Percentiles rank a stretch among this genome's conserved stretches.
Conservation (phyloP, 192 early-diverging fungal genomes). For the Umbelopsis vinacea region DNA sequence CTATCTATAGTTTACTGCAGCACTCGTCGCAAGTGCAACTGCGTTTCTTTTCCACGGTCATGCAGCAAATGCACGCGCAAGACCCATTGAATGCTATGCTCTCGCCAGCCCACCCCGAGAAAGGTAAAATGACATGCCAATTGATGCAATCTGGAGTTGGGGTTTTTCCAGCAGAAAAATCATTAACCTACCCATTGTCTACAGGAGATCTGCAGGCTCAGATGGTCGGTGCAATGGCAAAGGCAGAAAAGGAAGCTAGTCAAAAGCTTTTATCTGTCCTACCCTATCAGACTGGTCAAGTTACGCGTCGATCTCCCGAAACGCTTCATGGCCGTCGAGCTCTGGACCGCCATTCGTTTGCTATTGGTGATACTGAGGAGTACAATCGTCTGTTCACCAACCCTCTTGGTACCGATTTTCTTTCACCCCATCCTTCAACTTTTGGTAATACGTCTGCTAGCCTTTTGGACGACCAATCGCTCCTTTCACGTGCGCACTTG, state of each 20-base stretch:
- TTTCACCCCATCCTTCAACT: conserved; percentile 11
- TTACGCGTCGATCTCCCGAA: conserved; percentile 23
- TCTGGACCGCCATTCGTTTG: conserved; percentile 62
- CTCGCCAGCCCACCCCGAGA: conserved; percentile 51
- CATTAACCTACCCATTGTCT: too few species aligned
- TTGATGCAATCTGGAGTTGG: too few species aligned
- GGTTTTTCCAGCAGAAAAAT: too few species aligned
- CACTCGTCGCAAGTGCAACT: conserved; percentile 89
- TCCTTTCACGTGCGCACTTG: conserved; percentile 17
- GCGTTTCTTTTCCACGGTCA: conserved; percentile 90
- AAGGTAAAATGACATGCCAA: too few species aligned
- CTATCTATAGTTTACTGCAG: conserved; percentile 90
- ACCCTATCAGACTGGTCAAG: conserved; percentile 32
- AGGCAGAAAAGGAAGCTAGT: conserved; percentile 55
- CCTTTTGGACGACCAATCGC: conserved; percentile 14
- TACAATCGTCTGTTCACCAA: conserved; percentile 40
- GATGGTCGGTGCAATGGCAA: conserved; percentile 56
- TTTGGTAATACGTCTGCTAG: conserved; percentile 20
- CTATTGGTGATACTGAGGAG: conserved; percentile 51
- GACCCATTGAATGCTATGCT: conserved; percentile 69
- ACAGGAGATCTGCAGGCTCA: conserved; percentile 49
- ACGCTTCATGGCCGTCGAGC: conserved; percentile 28
- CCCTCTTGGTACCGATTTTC: not conserved
- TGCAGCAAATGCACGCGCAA: conserved; percentile 88
- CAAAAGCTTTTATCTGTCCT: conserved; percentile 32